phyloP scores from a whole-genome alignment of 2,329 filamentous ascomycete species.

The Diaporthe sp. region DNA sequence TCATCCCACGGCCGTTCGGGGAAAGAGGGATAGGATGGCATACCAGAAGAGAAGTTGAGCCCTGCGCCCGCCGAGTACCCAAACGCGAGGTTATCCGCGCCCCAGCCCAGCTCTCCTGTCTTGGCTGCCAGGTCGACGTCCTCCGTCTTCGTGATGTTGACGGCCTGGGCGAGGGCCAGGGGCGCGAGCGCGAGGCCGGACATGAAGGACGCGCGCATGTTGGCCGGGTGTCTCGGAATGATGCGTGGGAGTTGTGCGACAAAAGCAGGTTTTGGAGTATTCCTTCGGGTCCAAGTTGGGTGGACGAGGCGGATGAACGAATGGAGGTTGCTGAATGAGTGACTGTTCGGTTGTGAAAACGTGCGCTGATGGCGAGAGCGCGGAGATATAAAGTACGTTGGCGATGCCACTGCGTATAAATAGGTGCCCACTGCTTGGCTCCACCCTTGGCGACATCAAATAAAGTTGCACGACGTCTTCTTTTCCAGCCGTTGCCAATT shows the following conservation, averaged over 20 bases:
- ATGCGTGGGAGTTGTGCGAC: not conserved
- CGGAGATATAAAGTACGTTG: not conserved
- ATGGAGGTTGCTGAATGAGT: not conserved
- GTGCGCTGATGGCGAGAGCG: not conserved
- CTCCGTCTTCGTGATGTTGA: slow-evolving; percentile 26
- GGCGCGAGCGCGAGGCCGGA: slow-evolving; percentile 17
- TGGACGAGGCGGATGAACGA: not conserved
- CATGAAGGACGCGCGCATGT: not conserved
- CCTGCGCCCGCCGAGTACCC: slow-evolving; percentile 26
- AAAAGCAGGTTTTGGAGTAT: not conserved
- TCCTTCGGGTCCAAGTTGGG: not conserved
- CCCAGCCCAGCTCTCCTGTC: slow-evolving; percentile 20
- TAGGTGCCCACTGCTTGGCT: slow-evolving; percentile 5
- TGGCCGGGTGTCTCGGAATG: not conserved
- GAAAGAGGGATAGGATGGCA: not conserved
- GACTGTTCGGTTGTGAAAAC: not conserved
- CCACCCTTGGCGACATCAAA: slow-evolving; percentile 19
- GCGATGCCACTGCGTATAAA: not conserved
- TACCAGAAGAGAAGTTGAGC: slow-evolving; percentile 20
- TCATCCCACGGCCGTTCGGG: not conserved
- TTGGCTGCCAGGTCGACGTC: slow-evolving; percentile 6
- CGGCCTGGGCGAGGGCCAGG: not conserved
- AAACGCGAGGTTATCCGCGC: slow-evolving; percentile 12
- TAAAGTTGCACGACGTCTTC: slow-evolving; percentile 2
- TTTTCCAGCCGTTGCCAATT: not conserved